Percentiles rank a stretch among this genome's conserved stretches.
phyloP scores from a whole-genome alignment of 441 rosid species.

The Arabidopsis lyrata region DNA sequence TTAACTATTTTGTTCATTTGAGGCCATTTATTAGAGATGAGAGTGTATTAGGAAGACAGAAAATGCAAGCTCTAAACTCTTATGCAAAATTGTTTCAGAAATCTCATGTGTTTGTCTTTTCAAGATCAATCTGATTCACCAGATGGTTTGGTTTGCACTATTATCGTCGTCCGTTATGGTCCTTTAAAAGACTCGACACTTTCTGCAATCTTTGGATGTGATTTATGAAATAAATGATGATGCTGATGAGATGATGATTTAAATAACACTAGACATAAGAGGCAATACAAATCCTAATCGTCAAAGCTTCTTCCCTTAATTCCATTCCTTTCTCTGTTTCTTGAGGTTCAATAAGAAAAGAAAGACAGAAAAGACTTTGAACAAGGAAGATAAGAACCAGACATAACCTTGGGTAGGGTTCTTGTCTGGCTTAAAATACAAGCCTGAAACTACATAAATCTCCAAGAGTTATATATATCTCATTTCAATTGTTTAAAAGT shows the following conservation, averaged over 20 bases:
- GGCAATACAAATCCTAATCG: neutral
- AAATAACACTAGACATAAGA: constrained; percentile 8
- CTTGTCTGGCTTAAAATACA: neutral
- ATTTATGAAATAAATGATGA: neutral
- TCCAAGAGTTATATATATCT: neutral
- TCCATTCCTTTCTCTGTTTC: neutral
- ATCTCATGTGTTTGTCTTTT: constrained; percentile 7
- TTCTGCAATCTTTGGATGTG: constrained; percentile 1
- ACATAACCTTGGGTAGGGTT: neutral
- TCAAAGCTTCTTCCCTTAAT: neutral
- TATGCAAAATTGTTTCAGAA: neutral
- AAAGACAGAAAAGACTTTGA: neutral
- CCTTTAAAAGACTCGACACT: neutral
- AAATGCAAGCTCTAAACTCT: neutral
- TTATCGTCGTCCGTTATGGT: neutral
- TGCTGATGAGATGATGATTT: neutral
- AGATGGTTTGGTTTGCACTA: constrained; percentile 3
- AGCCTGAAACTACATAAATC: neutral
- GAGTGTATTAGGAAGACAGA: neutral
- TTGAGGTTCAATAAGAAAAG: constrained; percentile 13
- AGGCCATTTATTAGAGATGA: constrained; percentile 1
- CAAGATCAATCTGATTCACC: constrained; percentile 24
- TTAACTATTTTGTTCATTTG: neutral
- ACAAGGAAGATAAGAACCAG: neutral
- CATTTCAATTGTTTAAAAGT: constrained; percentile 1